Evolutionary conservation across 2,329 filamentous ascomycete species (phyloP).

Genomic region (Colletotrichum phormii): DNA sequence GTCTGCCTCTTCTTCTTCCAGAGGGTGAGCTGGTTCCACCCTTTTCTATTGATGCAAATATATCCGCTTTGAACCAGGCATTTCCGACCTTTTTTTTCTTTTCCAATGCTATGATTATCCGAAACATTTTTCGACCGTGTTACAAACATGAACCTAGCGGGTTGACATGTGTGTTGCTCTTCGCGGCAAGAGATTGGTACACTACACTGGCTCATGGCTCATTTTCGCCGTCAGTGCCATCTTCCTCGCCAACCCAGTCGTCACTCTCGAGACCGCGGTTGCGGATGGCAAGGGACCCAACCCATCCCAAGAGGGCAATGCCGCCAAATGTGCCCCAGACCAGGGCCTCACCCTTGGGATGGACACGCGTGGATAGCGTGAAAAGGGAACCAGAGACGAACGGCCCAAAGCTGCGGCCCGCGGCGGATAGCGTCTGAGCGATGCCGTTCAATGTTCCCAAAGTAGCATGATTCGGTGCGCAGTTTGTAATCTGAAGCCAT

Average conservation of each 20-base stretch:
- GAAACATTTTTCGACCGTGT: constrained; percentile 2
- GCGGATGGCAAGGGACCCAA: constrained; percentile 82
- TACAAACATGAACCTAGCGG: constrained; percentile 1
- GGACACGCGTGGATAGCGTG: constrained; percentile 78
- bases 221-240: constrained; percentile 41
- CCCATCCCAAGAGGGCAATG: constrained; percentile 82
- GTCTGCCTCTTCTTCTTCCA: constrained; percentile 1
- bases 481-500: constrained; percentile 83
- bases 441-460: constrained; percentile 93
- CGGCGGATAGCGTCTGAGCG: constrained; percentile 92
- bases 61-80: constrained; percentile 10
- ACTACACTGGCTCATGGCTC: constrained; percentile 29
- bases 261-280: constrained; percentile 71
- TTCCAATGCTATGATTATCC: constrained; percentile 27
- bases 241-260: constrained; percentile 58
- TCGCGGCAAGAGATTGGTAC: background rate
- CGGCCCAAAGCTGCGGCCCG: constrained; percentile 87
- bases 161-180: background rate
- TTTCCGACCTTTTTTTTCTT: background rate
- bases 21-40: background rate
- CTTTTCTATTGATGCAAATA: constrained; percentile 20
- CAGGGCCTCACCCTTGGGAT: constrained; percentile 84
- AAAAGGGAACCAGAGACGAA: constrained; percentile 91
- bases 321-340: constrained; percentile 91
- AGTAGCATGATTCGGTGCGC: constrained; percentile 84